Evolutionary conservation across 805 yeast genomes (phyloP), one percentile per base, ranked within the genome.

Genomic region (Candida pseudoglaebosa): DNA sequence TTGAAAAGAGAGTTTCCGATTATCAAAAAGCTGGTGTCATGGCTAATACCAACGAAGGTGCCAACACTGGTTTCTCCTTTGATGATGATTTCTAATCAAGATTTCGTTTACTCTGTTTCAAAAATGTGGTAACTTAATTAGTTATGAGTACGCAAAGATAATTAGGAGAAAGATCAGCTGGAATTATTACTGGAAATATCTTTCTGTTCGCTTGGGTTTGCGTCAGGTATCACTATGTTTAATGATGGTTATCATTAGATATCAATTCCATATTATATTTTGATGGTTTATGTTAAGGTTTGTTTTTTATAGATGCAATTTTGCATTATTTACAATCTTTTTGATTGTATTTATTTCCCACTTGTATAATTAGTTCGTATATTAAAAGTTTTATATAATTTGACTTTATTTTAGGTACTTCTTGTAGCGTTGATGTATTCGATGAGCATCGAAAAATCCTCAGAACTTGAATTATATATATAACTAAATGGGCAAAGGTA

Each of bases 11-110:
- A 72, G 99, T 91, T 42, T 85, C 95, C 42, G 99, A 91, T 70
- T 91, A 91, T 72, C 99, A 91, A 73, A 93, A 91, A 74, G 98
- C 99, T 42, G 98, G 99, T 74, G 99, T 91, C 57, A 91, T 91
- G 93, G 91, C 95, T 50, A 74, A 75, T 50, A 64, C 79, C 39
- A 65, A 67, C 50, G 77, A 79, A 52, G 59, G 62, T 45, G 48
- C 64, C 34, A 74, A 72, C 40, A 71, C 71, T 60, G 77, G 78
- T 33, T 90, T 91, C 70, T 70, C 84, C 35, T 83, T 93, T 54
- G 95, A 90, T 65, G 99, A 91, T 68, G 98, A 93, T 57, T 91
- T 91, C 67, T 91, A 81, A 50, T 26, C 29, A n/a, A n/a, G n/a
- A n/a, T n/a, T n/a, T n/a, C n/a, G n/a, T n/a, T n/a, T n/a, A n/a